These are phyloP conservation scores for Picea sitchensis DNA, from an alignment of 75 land plant genomes.

Conservation along the genomic window DNA sequence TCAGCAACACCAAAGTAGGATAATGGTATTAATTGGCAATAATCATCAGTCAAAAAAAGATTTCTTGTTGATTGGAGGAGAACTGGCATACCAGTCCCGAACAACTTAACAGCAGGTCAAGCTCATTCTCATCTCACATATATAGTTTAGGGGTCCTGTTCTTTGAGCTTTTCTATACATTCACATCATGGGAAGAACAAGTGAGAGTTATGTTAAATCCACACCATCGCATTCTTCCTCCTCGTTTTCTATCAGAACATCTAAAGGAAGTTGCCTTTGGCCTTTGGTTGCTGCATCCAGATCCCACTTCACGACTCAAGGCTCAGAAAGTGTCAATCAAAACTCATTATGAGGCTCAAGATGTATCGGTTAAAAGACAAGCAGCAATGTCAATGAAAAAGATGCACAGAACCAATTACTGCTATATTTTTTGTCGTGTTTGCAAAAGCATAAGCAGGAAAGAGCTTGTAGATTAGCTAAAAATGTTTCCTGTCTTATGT, in stretches of 20 bases:
- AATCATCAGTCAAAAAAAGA: slow-evolving; percentile 8
- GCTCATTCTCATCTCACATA: too few relatives aligned
- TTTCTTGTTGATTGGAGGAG: not conserved
- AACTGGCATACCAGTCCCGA: too few relatives aligned
- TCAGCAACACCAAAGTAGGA: too few relatives aligned
- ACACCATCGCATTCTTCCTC: slow-evolving; percentile 70
- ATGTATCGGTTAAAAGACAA: slow-evolving; percentile 30
- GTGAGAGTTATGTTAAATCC: slow-evolving; percentile 80
- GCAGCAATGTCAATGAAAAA: slow-evolving; percentile 56
- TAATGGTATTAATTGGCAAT: not conserved
- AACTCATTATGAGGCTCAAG: slow-evolving; percentile 50
- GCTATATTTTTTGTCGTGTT: slow-evolving; percentile 58
- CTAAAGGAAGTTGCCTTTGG: slow-evolving; percentile 89
- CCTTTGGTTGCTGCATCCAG: slow-evolving; percentile 45
- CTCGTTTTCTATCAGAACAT: slow-evolving; percentile 63
- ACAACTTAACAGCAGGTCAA: too few relatives aligned
- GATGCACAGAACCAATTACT: slow-evolving; percentile 67
- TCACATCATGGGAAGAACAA: slow-evolving; percentile 53
- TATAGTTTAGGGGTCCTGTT: too few relatives aligned
- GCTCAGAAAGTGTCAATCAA: slow-evolving; percentile 41
- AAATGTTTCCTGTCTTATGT: slow-evolving; percentile 45
- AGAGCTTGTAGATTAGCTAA: slow-evolving; percentile 47
- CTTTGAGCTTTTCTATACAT: slow-evolving; percentile 8
- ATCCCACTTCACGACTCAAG: slow-evolving; percentile 27
- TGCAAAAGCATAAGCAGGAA: slow-evolving; percentile 70